Conservation (phyloP, 495 filamentous ascomycete species). For the Xanthoparmelia taractica region DNA sequence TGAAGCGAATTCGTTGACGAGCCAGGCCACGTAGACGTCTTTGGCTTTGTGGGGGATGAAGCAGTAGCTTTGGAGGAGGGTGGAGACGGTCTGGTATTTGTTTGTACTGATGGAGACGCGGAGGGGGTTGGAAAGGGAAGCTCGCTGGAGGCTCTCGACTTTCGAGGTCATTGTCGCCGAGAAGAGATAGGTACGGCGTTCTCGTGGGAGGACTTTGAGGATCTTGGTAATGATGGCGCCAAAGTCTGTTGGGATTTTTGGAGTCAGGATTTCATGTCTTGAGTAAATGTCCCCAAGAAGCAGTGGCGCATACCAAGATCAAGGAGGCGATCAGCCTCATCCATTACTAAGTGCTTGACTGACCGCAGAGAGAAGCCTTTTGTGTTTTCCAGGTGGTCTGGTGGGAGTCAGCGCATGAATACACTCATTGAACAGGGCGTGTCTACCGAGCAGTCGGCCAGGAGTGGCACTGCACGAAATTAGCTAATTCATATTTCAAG, state of each 20-base stretch:
- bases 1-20: conserved; percentile 80
- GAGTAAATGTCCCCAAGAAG: neutral
- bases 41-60: conserved; percentile 87
- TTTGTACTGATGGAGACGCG: conserved; percentile 64
- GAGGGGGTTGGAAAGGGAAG: conserved; percentile 71
- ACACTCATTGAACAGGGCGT: neutral
- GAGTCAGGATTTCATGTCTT: neutral
- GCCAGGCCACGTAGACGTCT: conserved; percentile 78
- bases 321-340: conserved; percentile 86
- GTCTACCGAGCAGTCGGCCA: conserved; percentile 61
- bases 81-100: conserved; percentile 84
- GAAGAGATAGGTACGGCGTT: conserved; percentile 80
- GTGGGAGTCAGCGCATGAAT: neutral
- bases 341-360: conserved; percentile 85
- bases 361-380: conserved; percentile 79
- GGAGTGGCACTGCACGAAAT: conserved; percentile 58
- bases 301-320: conserved; percentile 47
- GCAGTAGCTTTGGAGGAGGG: conserved; percentile 70
- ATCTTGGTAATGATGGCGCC: conserved; percentile 89
- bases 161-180: conserved; percentile 90
- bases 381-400: conserved; percentile 85
- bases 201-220: conserved; percentile 76
- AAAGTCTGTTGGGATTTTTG: conserved; percentile 50
- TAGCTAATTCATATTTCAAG: conserved; percentile 51
- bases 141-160: conserved; percentile 83